Evolutionary conservation across 495 filamentous ascomycete genomes (phyloP).

Genomic region (Cercophora samala): DNA sequence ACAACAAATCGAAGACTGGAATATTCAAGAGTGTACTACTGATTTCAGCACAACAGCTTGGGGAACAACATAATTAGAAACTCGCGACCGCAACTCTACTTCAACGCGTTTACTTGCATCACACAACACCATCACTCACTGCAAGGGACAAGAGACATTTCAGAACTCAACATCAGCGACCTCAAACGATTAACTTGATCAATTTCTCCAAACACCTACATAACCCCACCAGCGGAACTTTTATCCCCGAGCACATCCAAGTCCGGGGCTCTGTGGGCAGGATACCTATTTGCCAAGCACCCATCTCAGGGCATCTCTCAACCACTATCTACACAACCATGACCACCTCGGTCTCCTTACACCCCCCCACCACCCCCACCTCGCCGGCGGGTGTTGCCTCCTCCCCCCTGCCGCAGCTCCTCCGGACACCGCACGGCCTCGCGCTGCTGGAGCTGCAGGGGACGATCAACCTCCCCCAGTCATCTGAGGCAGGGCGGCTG

Average conservation of each 20-base stretch:
- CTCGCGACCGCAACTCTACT: background rate
- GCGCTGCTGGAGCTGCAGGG: slow-evolving; percentile 91
- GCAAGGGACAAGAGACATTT: background rate
- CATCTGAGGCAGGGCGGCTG: background rate
- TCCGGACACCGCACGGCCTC: slow-evolving; percentile 76
- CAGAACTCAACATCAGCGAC: background rate
- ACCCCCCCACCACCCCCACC: background rate
- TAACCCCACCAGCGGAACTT: too few species aligned
- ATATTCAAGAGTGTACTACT: background rate
- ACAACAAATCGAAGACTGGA: background rate
- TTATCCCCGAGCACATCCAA: too few species aligned
- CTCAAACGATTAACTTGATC: too few species aligned
- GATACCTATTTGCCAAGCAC: too few species aligned
- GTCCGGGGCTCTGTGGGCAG: too few species aligned
- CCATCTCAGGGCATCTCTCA: background rate
- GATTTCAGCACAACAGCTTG: background rate
- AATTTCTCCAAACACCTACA: too few species aligned
- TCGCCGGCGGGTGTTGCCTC: background rate
- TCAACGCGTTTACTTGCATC: background rate
- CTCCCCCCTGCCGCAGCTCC: slow-evolving; percentile 67
- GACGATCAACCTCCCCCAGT: slow-evolving; percentile 64
- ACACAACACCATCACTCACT: background rate
- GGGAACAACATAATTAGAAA: too few species aligned
- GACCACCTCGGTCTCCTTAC: background rate
- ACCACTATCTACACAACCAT: background rate